Evolutionary conservation across 768 basidiomycete genomes (phyloP).

Genomic region (Xerocomellus intermedius): DNA sequence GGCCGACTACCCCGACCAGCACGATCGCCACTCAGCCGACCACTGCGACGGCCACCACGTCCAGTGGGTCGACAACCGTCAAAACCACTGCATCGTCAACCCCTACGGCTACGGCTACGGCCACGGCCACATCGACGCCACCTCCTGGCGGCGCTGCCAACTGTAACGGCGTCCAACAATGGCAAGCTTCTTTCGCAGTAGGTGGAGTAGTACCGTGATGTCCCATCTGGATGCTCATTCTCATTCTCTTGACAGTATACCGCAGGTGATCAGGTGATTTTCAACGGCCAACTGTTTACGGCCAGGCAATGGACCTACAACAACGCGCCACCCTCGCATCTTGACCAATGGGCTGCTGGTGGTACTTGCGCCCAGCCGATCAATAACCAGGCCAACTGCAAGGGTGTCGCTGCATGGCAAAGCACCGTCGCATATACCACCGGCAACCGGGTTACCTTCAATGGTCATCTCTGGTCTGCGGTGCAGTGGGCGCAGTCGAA

Average conservation of each 20-base stretch:
- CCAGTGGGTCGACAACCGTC: too few species aligned
- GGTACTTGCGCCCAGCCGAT: conserved; percentile 21
- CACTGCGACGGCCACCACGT: not conserved
- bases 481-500: conserved; percentile 26
- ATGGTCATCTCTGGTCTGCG: conserved; percentile 20
- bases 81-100: not conserved
- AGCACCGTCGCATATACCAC: conserved; percentile 11
- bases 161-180: conserved; percentile 21
- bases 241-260: conserved; percentile 20
- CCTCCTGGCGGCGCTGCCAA: not conserved
- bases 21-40: not conserved
- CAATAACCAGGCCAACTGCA: conserved; percentile 23
- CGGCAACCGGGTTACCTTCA: conserved; percentile 19
- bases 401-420: conserved; percentile 22
- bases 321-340: conserved; percentile 11
- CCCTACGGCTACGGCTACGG: not conserved
- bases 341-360: conserved; percentile 17
- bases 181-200: conserved; percentile 26
- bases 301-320: conserved; percentile 29
- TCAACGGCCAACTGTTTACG: conserved; percentile 17
- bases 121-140: not conserved
- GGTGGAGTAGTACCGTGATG: accelerated
- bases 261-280: conserved; percentile 25
- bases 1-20: not conserved
- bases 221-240: accelerated